A percentile compares a stretch with the other conserved stretches of the same genome.
These are phyloP conservation scores for Saccharum hybrid DNA, from an alignment of 202 grass and related monocot genomes.

Conservation along the genomic window DNA sequence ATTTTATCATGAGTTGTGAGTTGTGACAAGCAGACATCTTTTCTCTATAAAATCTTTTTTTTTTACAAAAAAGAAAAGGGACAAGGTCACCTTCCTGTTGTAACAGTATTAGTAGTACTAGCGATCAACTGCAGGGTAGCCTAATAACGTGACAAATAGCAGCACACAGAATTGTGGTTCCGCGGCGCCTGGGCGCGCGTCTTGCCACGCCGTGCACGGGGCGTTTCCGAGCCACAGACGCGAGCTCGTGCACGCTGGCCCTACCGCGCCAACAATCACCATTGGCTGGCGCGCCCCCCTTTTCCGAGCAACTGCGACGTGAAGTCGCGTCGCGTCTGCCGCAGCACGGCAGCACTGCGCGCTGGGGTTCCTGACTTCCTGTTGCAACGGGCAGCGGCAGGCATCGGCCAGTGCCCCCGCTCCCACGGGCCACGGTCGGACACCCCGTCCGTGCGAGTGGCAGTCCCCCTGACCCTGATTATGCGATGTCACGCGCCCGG, in stretches of 20 bases:
- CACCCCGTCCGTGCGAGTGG: neutral
- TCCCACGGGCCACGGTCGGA: conserved; percentile 19
- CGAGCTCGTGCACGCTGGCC: neutral
- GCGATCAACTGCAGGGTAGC: neutral
- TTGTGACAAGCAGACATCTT: too few species aligned
- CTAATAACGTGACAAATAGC: neutral
- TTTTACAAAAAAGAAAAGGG: too few species aligned
- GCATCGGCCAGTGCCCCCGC: neutral
- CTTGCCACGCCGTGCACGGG: neutral
- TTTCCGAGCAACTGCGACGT: too few species aligned
- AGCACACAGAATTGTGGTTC: neutral
- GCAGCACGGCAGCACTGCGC: too few species aligned
- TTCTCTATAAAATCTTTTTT: too few species aligned
- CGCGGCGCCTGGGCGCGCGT: neutral
- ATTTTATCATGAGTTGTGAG: too few species aligned
- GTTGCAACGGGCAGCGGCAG: neutral
- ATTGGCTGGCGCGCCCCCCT: too few species aligned
- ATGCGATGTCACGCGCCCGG: neutral
- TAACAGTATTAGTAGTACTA: neutral
- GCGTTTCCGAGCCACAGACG: too few species aligned
- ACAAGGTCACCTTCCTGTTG: neutral
- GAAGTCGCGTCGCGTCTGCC: too few species aligned
- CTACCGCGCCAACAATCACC: neutral
- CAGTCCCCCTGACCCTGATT: neutral
- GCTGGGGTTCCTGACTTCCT: neutral